Conservation (phyloP, 352 stramenopile species). For the Phytopythium oedochilum region DNA sequence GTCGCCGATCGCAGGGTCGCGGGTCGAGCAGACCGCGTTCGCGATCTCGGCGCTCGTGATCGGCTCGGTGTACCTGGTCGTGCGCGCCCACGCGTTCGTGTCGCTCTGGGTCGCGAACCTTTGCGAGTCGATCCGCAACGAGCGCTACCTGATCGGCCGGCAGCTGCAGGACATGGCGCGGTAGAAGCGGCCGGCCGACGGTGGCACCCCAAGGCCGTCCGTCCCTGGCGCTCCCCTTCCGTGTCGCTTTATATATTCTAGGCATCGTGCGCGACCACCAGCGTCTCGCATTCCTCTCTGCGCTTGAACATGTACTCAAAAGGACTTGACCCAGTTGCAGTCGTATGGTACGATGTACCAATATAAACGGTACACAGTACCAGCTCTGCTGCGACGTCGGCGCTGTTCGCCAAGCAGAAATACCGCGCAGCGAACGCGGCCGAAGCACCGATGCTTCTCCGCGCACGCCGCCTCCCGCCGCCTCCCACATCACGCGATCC, state of each 20-base stretch:
- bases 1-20: slow-evolving; percentile 14
- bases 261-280: no score
- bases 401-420: slow-evolving; percentile 4
- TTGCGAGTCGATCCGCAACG: slow-evolving; percentile 83
- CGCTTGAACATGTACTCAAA: no score
- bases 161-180: slow-evolving; percentile 83
- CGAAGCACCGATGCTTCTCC: neutral
- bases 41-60: slow-evolving; percentile 44
- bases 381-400: no score
- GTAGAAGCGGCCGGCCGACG: no score
- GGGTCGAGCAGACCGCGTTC: slow-evolving; percentile 53
- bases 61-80: slow-evolving; percentile 24
- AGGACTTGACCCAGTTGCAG: neutral
- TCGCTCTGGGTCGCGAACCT: slow-evolving; percentile 59
- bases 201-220: no score
- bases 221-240: no score
- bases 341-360: no score
- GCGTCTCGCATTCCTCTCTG: no score
- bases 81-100: slow-evolving; percentile 44
- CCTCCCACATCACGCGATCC: no score
- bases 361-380: no score
- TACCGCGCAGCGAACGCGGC: neutral
- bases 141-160: slow-evolving; percentile 83
- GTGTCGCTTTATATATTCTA: neutral
- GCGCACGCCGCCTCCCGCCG: no score